Evolutionary conservation across 225 moss, liverwort and hornwort species (phyloP), one percentile per base, ranked within the genome.

Genomic region (Takakia lepidozioides): DNA sequence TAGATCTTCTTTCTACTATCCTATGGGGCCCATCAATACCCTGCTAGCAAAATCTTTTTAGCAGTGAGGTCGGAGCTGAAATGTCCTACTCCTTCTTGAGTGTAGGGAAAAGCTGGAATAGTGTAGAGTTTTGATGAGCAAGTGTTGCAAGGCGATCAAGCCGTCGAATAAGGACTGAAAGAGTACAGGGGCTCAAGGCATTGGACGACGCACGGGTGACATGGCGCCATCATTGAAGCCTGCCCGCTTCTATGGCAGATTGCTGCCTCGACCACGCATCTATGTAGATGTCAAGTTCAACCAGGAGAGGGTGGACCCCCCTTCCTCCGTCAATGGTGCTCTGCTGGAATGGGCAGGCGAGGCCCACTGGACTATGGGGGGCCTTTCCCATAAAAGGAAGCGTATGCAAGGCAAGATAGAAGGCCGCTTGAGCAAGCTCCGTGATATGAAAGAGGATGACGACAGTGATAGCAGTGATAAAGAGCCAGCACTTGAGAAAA

Each of bases 321-420:
- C 82, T 0, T 56, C 59, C 3, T 38, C 79, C 0, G 87, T 92
- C 23, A 87, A 87, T 22, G 67, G 52, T 0, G 66, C 48, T 0
- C 23, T 87, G 1, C 43, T 87, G 0, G 65, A 70, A 32, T 92
- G 92, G 92, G 92, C 84, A 8, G 57, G 66, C 5, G 69, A 61
- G 23, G 70, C 92, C 2, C 82, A 72, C 58, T 92, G 92, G 92
- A 79, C 66, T 39, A 92, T 87, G 87, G 92, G 92, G 2, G 92
- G 87, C 1, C 64, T 74, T 0, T 81, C 84, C 1, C 37, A 14
- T 4, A 85, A 75, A 43, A 66, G 76, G 1, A 61, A 68, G 10
- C 82, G 87, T 0, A 79, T 87, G 87, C 78, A 78, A 36, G 92
- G 92, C 15, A 92, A 82, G 61, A 54, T 87, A 6, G 92, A 92